These are phyloP conservation scores for Suillus sp. DNA, from an alignment of 768 basidiomycete species.

Conservation along the genomic window DNA sequence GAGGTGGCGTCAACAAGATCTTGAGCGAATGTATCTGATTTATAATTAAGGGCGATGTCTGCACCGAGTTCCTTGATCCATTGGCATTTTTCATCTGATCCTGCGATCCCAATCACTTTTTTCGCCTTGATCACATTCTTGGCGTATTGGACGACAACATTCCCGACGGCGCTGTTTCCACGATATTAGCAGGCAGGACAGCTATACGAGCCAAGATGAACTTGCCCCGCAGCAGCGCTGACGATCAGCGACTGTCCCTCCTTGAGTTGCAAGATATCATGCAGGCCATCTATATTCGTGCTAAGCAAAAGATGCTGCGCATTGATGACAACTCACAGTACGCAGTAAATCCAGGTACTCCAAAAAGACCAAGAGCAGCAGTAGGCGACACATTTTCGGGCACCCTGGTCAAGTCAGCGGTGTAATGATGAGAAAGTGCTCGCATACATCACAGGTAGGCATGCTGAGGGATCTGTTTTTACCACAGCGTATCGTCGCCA, in stretches of 20 bases:
- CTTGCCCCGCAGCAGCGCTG: background rate
- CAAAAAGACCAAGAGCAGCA: background rate
- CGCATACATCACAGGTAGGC: background rate
- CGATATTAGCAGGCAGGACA: background rate
- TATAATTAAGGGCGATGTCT: background rate
- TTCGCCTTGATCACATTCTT: slow-evolving; percentile 1
- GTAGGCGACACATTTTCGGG: background rate
- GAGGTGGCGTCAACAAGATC: background rate
- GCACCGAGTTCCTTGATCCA: background rate
- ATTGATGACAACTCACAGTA: background rate
- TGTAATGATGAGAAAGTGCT: background rate
- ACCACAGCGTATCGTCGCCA: background rate
- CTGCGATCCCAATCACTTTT: background rate
- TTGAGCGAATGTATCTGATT: background rate
- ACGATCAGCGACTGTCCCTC: background rate
- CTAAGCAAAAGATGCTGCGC: background rate
- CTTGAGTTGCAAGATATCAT: background rate
- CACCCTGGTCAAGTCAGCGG: background rate
- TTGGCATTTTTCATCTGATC: background rate
- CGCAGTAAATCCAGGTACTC: background rate
- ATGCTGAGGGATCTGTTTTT: background rate
- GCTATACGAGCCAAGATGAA: background rate
- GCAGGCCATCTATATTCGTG: background rate
- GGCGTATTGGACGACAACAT: background rate
- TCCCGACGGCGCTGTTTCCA: background rate